phyloP scores from a whole-genome alignment of 768 basidiomycete genomes.

The Leucocoprinus birnbaumii region DNA sequence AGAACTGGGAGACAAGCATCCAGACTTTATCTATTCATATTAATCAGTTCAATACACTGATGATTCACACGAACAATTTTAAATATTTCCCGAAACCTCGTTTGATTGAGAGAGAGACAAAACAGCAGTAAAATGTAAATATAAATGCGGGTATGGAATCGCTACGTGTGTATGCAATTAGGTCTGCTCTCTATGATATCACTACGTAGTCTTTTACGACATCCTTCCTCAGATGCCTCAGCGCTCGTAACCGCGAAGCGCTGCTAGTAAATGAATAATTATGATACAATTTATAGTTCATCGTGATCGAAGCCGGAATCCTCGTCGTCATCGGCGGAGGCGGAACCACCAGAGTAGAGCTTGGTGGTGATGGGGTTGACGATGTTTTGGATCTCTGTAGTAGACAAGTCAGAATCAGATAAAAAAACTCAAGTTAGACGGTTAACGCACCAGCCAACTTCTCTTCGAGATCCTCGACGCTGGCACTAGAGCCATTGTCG shows the following conservation, averaged over 20 bases:
- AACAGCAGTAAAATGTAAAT: slow-evolving; percentile 1
- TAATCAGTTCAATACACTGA: background rate
- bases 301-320: slow-evolving; percentile 41
- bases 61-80: background rate
- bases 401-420: background rate
- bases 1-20: slow-evolving; percentile 33
- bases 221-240: slow-evolving; percentile 6
- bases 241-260: slow-evolving; percentile 10
- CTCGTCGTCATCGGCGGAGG: slow-evolving; percentile 34
- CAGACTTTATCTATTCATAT: slow-evolving; percentile 30
- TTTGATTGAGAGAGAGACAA: background rate
- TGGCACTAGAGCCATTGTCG: slow-evolving; percentile 70
- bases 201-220: slow-evolving; percentile 6
- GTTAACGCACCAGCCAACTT: slow-evolving; percentile 56
- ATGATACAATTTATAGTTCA: slow-evolving; percentile 34
- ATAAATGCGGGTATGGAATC: slow-evolving; percentile 6
- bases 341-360: slow-evolving; percentile 51
- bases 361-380: slow-evolving; percentile 87
- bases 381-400: slow-evolving; percentile 61
- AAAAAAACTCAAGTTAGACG: background rate
- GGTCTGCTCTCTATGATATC: slow-evolving; percentile 6
- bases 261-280: slow-evolving; percentile 5
- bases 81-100: background rate
- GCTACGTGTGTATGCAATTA: slow-evolving; percentile 5
- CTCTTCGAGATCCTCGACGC: slow-evolving; percentile 89